Evolutionary conservation across 306 rosid species (phyloP).

Genomic region (Prinsepia uniflora): DNA sequence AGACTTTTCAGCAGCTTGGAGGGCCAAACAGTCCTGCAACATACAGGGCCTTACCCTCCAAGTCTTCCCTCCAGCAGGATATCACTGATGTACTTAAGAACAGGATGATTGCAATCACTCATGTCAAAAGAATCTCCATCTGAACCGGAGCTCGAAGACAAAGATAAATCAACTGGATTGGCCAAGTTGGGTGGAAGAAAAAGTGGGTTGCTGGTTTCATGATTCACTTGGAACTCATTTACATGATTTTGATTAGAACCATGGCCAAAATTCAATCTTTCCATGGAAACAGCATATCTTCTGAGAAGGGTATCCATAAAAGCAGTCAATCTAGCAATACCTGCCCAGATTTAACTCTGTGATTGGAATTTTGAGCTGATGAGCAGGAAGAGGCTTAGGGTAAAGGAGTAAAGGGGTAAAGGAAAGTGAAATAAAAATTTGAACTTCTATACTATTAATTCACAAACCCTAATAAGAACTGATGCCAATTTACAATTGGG

Average conservation of each 20-base stretch:
- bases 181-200: conserved; percentile 12
- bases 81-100: conserved; percentile 32
- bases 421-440: no score
- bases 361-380: no score
- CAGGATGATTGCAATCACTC: conserved; percentile 29
- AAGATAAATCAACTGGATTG: conserved; percentile 15
- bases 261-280: conserved; percentile 36
- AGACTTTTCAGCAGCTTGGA: conserved; percentile 32
- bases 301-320: conserved; percentile 31
- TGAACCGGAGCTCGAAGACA: conserved; percentile 26
- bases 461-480: no score
- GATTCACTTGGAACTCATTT: conserved; percentile 33
- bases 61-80: conserved; percentile 34
- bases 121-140: conserved; percentile 28
- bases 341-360: not conserved
- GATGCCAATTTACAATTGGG: no score
- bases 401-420: no score
- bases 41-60: conserved; percentile 24
- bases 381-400: no score
- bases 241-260: conserved; percentile 27
- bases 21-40: conserved; percentile 29
- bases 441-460: no score
- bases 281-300: conserved; percentile 24
- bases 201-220: conserved; percentile 22
- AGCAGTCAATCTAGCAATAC: conserved; percentile 1